Base-by-base conservation (phyloP, 139 green algal genomes). In the Trebouxia sp. region DNA sequence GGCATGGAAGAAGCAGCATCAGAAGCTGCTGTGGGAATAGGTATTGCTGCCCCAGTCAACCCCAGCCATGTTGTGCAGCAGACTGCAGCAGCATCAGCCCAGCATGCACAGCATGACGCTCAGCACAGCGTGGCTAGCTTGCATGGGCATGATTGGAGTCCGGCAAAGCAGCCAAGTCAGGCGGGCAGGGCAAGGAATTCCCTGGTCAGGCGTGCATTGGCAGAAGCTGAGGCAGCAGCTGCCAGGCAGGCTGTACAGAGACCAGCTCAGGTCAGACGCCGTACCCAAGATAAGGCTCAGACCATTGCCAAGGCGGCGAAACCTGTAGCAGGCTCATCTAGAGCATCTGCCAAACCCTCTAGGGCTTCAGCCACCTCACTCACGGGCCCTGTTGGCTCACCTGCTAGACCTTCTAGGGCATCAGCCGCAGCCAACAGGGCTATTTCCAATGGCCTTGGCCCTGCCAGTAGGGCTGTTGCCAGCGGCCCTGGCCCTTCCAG, bases 151-250 rank as follows among this genome's bases (percentile, higher is more conserved):
- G 62, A 6, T 22, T 72, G 62, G 62, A 72, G 62, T 35, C 32
- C 62, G 11, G 35, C 43, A 17, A 72, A 45, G 62, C 12, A 41
- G 62, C 62, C 62, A 43, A 72, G 32, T 72, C n/a, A 22, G 14
- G 62, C 62, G 43, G 24, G 35, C 5, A 69, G 58, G 28, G 26
- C 32, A 42, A 72, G 62, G 43, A 24, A 17, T 43, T 22, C 15
- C 20, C 37, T 72, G 37, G 62, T 72, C 32, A 72, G 62, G 11
- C 62, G 62, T 30, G 62, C 62, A 35, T 17, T 72, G 11, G 62
- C 62, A 72, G 62, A 72, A 43, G 62, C 62, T 28, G 62, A 72
- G 28, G 62, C 62, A 28, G 62, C 62, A 45, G 62, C 62, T 72
- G 62, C 32, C 35, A 72, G 37, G 1, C n/a, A 24, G 15, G 14